Evolutionary conservation across 345 rosid genomes (phyloP).

Genomic region (Sonneratia caseolaris): DNA sequence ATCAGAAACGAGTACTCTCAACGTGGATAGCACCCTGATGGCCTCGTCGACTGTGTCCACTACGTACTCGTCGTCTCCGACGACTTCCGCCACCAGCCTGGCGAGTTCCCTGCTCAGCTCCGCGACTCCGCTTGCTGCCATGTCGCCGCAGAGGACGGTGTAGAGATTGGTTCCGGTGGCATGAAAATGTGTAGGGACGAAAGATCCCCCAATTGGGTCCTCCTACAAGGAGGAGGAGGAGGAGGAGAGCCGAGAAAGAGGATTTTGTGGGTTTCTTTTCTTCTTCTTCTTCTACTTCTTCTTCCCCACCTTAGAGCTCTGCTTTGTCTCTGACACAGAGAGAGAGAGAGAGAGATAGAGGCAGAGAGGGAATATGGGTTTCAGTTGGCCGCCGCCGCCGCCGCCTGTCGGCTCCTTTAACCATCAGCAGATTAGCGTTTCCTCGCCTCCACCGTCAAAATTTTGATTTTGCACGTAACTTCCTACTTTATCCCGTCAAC

Average conservation of each 20-base stretch:
- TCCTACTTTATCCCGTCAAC: no score
- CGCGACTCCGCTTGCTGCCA: neutral
- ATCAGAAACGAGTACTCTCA: neutral
- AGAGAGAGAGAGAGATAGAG: neutral
- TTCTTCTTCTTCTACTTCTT: neutral
- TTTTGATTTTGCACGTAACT: neutral
- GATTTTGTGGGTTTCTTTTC: neutral
- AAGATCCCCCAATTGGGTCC: neutral
- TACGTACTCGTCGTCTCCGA: slow-evolving; percentile 26
- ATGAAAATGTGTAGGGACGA: neutral
- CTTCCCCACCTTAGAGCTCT: neutral
- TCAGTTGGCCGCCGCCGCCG: neutral
- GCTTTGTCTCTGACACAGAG: neutral
- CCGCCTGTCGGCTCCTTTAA: neutral
- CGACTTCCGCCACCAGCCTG: slow-evolving; percentile 21
- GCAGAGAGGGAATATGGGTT: neutral
- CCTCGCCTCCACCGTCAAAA: no score
- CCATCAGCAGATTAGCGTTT: no score
- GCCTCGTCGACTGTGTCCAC: slow-evolving; percentile 27
- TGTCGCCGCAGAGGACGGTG: neutral
- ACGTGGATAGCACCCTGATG: slow-evolving; percentile 15
- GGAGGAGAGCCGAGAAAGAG: neutral
- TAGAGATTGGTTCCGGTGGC: neutral
- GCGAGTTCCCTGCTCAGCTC: slow-evolving; percentile 35
- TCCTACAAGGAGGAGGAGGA: neutral